A percentile compares a stretch with the other conserved stretches of the same genome.
phyloP scores from a whole-genome alignment of 2,329 filamentous ascomycete species.

The Claviceps fusiformis region DNA sequence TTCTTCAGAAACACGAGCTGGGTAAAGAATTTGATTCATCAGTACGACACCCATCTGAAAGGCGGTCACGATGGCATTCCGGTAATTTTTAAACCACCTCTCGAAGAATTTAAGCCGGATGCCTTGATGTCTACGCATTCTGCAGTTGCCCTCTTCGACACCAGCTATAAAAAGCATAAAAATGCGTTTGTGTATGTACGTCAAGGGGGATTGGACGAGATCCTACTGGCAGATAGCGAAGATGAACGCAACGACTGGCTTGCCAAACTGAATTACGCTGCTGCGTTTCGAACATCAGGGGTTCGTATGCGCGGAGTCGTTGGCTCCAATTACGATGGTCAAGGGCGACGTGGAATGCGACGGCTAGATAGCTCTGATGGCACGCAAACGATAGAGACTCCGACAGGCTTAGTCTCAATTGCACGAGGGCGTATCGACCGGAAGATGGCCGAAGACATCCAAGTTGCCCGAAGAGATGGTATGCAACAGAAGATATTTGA shows the following conservation, averaged over 20 bases:
- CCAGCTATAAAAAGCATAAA: slow-evolving; percentile 87
- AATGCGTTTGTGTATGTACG: slow-evolving; percentile 86
- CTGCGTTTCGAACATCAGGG: slow-evolving; percentile 82
- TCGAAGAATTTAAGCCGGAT: slow-evolving; percentile 89
- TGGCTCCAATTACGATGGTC: slow-evolving; percentile 73
- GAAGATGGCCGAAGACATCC: slow-evolving; percentile 76
- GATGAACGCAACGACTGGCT: slow-evolving; percentile 94
- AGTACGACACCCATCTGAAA: slow-evolving; percentile 72
- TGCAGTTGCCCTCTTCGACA: slow-evolving; percentile 76
- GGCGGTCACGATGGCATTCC: slow-evolving; percentile 62
- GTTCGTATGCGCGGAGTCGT: slow-evolving; percentile 82
- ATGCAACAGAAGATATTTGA: slow-evolving; percentile 77
- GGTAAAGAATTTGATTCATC: slow-evolving; percentile 82
- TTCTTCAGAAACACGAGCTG: slow-evolving; percentile 89
- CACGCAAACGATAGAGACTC: slow-evolving; percentile 50
- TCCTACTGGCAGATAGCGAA: slow-evolving; percentile 81
- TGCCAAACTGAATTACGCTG: slow-evolving; percentile 89
- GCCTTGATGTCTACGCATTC: slow-evolving; percentile 86
- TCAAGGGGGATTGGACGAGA: slow-evolving; percentile 76
- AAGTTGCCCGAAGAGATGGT: slow-evolving; percentile 65
- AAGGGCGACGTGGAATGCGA: slow-evolving; percentile 57
- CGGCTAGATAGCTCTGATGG: slow-evolving; percentile 53
- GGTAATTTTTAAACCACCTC: slow-evolving; percentile 77
- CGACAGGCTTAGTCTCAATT: slow-evolving; percentile 60
- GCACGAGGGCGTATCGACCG: slow-evolving; percentile 61